Percentiles rank a stretch among this genome's conserved stretches.
phyloP scores from a whole-genome alignment of 306 rosid genomes.

The Fagus crenata region DNA sequence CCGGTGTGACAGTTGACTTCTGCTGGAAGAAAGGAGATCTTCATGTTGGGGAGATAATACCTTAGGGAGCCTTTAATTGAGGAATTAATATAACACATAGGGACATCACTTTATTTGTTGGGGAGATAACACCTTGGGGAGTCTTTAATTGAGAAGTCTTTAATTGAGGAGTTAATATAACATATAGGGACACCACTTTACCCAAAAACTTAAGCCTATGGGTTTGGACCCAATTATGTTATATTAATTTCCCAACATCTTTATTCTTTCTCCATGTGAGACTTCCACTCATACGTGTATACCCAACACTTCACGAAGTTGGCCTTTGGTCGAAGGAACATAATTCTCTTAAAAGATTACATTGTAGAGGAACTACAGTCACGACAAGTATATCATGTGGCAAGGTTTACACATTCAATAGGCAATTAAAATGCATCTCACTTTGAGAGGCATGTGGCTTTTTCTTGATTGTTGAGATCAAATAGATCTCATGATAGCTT shows the following conservation, averaged over 20 bases:
- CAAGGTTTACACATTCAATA: constrained; percentile 59
- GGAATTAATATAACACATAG: too few relatives aligned
- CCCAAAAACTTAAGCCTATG: too few relatives aligned
- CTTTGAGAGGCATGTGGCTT: not conserved
- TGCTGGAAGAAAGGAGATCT: constrained; percentile 80
- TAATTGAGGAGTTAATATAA: too few relatives aligned
- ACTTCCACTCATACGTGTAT: too few relatives aligned
- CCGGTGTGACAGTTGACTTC: constrained; percentile 68
- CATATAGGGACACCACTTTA: too few relatives aligned
- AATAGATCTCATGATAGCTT: not conserved
- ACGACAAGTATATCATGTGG: constrained; percentile 38
- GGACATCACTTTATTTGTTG: too few relatives aligned
- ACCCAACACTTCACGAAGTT: constrained; percentile 33
- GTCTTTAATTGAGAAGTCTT: too few relatives aligned
- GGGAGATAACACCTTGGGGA: too few relatives aligned
- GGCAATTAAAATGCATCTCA: constrained; percentile 53
- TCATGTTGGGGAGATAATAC: not conserved
- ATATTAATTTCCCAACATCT: too few relatives aligned
- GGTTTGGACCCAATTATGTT: too few relatives aligned
- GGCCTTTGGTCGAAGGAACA: constrained; percentile 66
- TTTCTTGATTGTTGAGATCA: not conserved
- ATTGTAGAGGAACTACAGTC: constrained; percentile 57
- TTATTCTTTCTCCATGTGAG: too few relatives aligned
- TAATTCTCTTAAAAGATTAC: constrained; percentile 39
- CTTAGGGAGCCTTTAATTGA: too few relatives aligned